Evolutionary conservation across 306 rosid genomes (phyloP), one percentile per base, ranked within the genome.

Genomic region (Prunus armeniaca): DNA sequence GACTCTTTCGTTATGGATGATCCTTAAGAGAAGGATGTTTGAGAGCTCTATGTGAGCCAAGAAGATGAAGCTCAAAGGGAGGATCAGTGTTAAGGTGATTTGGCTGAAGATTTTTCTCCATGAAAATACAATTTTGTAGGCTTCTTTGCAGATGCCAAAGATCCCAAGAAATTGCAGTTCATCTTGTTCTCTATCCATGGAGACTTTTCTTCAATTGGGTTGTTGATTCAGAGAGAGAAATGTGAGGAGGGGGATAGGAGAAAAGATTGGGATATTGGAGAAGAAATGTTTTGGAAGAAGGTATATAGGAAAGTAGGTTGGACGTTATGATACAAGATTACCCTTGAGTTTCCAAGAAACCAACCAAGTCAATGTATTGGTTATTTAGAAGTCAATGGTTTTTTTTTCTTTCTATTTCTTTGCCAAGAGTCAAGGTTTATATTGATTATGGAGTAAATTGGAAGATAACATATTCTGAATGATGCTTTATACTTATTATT

Each of bases 111-210:
- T 77, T 69, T 81, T 90, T 6, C 85, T 67, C 86, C 89, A 86
- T 80, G 87, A 43, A 32, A 22, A 0, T 18, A 92, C 69, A 70
- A 86, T 82, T 58, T 85, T 87, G 87, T 9, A 73, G 61, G 97
- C 65, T 83, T 92, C 97, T 81, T 46, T 82, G 85, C 49, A 83
- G 60, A 90, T 80, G 6, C 79, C 91, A 17, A 81, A 68, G 50
- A 88, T 30, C 1, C 96, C 89, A 6, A 90, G 81, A 34, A 82
- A 83, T 46, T 90, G 90, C 87, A 88, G 76, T 60, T 90, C 93
- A 87, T 90, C 92, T 80, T 85, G 93, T 75, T 90, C 90, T 64
- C 70, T 79, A 43, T 92, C 96, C 96, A 92, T 92, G 76, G 47
- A 61, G 30, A 69, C 18, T 25, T 57, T 72, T 9, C 24, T 57